Evolutionary conservation across 2,329 filamentous ascomycete genomes (phyloP).

Genomic region (Calonectria montana): DNA sequence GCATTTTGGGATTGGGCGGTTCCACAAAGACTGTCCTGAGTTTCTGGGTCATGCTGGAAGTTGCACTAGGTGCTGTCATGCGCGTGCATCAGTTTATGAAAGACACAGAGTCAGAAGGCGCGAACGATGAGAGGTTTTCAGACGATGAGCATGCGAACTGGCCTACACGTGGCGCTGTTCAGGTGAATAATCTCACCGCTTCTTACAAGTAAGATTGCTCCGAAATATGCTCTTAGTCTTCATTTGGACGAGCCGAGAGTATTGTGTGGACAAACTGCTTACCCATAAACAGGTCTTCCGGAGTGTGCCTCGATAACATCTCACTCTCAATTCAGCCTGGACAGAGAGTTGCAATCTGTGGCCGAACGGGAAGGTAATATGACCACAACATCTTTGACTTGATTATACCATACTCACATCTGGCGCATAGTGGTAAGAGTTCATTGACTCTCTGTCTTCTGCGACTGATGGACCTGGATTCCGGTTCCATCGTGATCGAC

Average conservation of each 20-base stretch:
- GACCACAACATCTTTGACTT: too few relatives aligned
- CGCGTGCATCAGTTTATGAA: slow-evolving; percentile 41
- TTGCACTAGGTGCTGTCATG: slow-evolving; percentile 40
- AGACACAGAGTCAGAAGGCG: slow-evolving; percentile 27
- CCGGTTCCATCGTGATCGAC: slow-evolving; percentile 54
- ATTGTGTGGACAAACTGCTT: not conserved
- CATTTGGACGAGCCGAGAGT: not conserved
- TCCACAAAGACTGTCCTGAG: slow-evolving; percentile 40
- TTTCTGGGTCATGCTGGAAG: slow-evolving; percentile 49
- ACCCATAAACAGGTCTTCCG: slow-evolving; percentile 5
- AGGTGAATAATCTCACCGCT: slow-evolving; percentile 42
- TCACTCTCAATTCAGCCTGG: slow-evolving; percentile 41
- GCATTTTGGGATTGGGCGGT: slow-evolving; percentile 42
- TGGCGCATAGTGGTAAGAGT: slow-evolving; percentile 52
- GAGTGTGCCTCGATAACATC: slow-evolving; percentile 35
- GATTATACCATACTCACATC: not conserved
- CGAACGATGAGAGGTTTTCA: slow-evolving; percentile 9
- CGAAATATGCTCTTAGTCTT: too few relatives aligned
- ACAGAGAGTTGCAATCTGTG: slow-evolving; percentile 48
- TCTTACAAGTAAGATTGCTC: slow-evolving; percentile 36
- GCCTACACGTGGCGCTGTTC: slow-evolving; percentile 42
- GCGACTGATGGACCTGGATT: slow-evolving; percentile 50
- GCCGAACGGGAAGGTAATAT: slow-evolving; percentile 44
- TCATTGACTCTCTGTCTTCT: slow-evolving; percentile 52
- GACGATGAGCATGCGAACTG: slow-evolving; percentile 30